Conservation (phyloP, 192 early-diverging fungal species). For the Mortierella hygrophila region DNA sequence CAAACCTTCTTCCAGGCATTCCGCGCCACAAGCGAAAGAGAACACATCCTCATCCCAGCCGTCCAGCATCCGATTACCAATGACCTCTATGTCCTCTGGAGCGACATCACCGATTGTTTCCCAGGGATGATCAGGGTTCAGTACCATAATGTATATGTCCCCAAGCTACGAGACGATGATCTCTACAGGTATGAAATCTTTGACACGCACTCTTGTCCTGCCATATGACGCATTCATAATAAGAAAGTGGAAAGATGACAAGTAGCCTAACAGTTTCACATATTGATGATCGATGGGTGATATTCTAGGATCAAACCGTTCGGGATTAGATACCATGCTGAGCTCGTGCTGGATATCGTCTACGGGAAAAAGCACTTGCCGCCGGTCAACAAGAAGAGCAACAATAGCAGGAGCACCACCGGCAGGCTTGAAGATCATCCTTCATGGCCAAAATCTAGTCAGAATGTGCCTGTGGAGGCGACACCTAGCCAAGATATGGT, state of each 20-base stretch:
- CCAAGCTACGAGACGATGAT: not conserved
- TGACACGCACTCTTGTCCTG: no score
- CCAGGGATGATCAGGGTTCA: not conserved
- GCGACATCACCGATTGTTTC: not conserved
- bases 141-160: not conserved
- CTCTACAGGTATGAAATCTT: not conserved
- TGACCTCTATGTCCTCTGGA: not conserved
- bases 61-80: not conserved
- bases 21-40: not conserved
- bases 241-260: no score
- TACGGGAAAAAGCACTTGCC: slow-evolving; percentile 6
- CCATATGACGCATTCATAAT: no score
- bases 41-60: not conserved
- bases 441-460: slow-evolving; percentile 81
- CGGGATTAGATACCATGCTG: slow-evolving; percentile 40
- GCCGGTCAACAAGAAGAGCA: not conserved
- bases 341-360: slow-evolving; percentile 27
- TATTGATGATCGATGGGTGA: not conserved
- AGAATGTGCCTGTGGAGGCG: slow-evolving; percentile 86
- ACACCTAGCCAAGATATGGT: slow-evolving; percentile 90
- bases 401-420: not conserved
- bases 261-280: no score
- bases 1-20: slow-evolving; percentile 1
- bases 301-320: slow-evolving; percentile 23
- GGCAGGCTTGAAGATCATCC: slow-evolving; percentile 70